Evolutionary conservation across 2,329 filamentous ascomycete species (phyloP).

Genomic region (Cordyceps tenuipes): DNA sequence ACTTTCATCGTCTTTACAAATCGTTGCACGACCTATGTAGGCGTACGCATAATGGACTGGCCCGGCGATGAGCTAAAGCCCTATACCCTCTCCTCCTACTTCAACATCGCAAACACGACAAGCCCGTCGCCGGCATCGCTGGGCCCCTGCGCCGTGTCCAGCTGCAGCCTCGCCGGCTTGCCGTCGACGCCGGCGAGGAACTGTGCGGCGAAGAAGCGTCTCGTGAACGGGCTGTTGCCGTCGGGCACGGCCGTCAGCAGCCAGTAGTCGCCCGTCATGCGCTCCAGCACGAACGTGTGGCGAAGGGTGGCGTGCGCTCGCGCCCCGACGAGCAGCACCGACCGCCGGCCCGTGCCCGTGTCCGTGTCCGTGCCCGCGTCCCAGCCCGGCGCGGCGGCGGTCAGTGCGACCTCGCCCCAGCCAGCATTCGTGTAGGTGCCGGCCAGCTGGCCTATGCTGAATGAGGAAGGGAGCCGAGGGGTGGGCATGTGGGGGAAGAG

Average conservation of each 20-base stretch:
- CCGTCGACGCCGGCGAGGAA: not conserved
- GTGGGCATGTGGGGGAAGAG: not conserved
- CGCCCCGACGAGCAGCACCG: not conserved
- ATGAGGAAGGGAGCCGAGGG: not conserved
- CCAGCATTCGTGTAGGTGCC: not conserved
- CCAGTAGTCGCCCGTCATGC: slow-evolving; percentile 2
- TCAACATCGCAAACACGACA: not conserved
- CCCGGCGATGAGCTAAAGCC: too few relatives aligned
- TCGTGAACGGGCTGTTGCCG: not conserved
- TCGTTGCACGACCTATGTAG: too few relatives aligned
- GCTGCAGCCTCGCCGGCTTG: not conserved
- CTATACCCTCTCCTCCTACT: too few relatives aligned
- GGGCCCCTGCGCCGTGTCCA: not conserved
- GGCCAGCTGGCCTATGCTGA: not conserved
- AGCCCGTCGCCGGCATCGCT: not conserved
- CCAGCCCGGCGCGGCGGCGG: not conserved
- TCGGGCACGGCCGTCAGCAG: not conserved
- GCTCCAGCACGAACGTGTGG: not conserved
- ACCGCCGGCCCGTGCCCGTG: not conserved
- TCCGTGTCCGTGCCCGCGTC: not conserved
- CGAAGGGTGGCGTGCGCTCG: not conserved
- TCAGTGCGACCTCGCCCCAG: not conserved
- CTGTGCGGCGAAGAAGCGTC: not conserved
- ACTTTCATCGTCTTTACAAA: too few relatives aligned
- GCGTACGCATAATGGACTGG: too few relatives aligned